Evolutionary conservation across 805 yeast species (phyloP).

Genomic region (Wickerhamiella alocasiicola): DNA sequence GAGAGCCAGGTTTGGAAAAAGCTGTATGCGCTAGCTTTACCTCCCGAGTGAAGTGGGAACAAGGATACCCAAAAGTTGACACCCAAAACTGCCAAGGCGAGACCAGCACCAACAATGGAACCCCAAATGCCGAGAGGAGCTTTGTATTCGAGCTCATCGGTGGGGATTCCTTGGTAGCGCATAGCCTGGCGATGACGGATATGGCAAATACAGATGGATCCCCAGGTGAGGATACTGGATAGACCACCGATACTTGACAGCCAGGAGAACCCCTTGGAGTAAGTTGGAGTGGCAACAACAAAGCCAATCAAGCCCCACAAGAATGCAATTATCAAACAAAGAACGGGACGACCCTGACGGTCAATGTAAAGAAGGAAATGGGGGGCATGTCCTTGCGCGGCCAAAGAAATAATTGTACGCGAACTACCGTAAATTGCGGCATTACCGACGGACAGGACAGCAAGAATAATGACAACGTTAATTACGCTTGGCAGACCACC

Average conservation of each 20-base stretch:
- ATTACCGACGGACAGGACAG: slow-evolving; percentile 63
- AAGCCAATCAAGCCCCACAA: slow-evolving; percentile 46
- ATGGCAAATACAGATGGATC: slow-evolving; percentile 55
- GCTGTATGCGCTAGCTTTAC: slow-evolving; percentile 25
- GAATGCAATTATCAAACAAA: slow-evolving; percentile 40
- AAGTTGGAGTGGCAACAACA: slow-evolving; percentile 46
- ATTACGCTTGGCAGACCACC: slow-evolving; percentile 53
- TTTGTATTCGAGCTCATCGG: slow-evolving; percentile 53
- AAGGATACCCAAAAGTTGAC: slow-evolving; percentile 78
- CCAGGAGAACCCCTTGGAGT: slow-evolving; percentile 53
- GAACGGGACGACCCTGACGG: slow-evolving; percentile 64
- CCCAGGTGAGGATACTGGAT: slow-evolving; percentile 70
- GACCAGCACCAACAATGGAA: slow-evolving; percentile 45
- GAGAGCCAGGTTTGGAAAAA: slow-evolving; percentile 49
- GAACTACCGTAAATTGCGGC: slow-evolving; percentile 60
- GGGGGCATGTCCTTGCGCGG: slow-evolving; percentile 56
- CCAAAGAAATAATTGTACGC: slow-evolving; percentile 56
- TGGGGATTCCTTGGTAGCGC: slow-evolving; percentile 49
- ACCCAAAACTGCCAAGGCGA: slow-evolving; percentile 48
- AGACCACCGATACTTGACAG: slow-evolving; percentile 65
- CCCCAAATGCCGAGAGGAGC: slow-evolving; percentile 62
- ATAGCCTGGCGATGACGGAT: slow-evolving; percentile 55
- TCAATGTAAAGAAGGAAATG: slow-evolving; percentile 54
- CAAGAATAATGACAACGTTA: slow-evolving; percentile 57
- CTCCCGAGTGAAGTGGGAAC: slow-evolving; percentile 48